These are phyloP conservation scores for Talaromyces stipitatus DNA, from an alignment of 495 filamentous ascomycete genomes.

Conservation along the genomic window DNA sequence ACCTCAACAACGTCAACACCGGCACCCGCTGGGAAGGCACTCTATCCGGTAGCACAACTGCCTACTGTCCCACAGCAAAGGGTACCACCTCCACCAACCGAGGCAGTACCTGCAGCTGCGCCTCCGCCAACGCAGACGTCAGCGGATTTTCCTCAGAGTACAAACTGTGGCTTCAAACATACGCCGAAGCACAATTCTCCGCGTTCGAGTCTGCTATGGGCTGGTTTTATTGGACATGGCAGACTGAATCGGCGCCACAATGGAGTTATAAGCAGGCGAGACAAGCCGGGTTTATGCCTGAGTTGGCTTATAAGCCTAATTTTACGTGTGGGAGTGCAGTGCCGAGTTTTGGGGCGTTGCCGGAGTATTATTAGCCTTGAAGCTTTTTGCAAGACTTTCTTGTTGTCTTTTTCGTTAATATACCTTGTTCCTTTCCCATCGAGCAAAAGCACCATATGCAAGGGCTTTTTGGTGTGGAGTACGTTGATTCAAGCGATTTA, in stretches of 20 bases:
- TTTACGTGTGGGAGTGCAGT: slow-evolving; percentile 68
- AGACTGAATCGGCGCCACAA: slow-evolving; percentile 70
- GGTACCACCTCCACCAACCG: slow-evolving; percentile 17
- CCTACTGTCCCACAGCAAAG: slow-evolving; percentile 61
- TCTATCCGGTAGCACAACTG: slow-evolving; percentile 45
- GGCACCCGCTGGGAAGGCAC: slow-evolving; percentile 89
- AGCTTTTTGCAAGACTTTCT: not conserved
- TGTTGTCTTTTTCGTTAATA: not conserved
- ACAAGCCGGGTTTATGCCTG: slow-evolving; percentile 74
- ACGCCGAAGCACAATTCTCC: slow-evolving; percentile 92
- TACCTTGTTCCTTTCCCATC: too few species aligned
- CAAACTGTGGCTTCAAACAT: slow-evolving; percentile 78
- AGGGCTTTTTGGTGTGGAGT: not conserved
- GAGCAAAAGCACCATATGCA: too few species aligned
- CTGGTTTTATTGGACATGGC: slow-evolving; percentile 98
- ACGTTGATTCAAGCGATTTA: not conserved
- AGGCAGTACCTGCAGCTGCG: slow-evolving; percentile 60
- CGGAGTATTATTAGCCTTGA: slow-evolving; percentile 62
- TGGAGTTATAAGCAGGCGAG: slow-evolving; percentile 92
- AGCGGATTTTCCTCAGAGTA: slow-evolving; percentile 62
- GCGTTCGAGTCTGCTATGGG: slow-evolving; percentile 87
- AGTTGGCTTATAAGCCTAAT: slow-evolving; percentile 62
- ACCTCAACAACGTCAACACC: slow-evolving; percentile 83
- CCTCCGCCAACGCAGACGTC: slow-evolving; percentile 64
- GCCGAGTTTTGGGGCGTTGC: slow-evolving; percentile 59